Conservation (phyloP, 345 rosid species). For the Eucalyptus pauciflora region DNA sequence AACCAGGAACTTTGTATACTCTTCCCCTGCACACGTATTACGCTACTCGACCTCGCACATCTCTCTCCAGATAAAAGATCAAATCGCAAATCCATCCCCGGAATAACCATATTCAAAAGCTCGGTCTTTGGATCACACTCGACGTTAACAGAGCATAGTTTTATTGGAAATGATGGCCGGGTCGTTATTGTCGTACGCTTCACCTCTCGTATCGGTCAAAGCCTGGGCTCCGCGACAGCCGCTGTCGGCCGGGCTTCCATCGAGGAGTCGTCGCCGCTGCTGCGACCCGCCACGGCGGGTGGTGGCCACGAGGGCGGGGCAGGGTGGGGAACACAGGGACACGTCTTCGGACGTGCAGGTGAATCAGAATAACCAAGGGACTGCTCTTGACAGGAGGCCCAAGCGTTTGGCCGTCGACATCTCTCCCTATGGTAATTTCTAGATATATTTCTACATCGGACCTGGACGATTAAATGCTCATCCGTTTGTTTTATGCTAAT, state of each 20-base stretch:
- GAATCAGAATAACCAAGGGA: conserved; percentile 8
- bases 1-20: not conserved
- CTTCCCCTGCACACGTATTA: not conserved
- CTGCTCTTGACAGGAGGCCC: conserved; percentile 29
- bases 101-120: not conserved
- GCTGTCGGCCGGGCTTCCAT: not conserved
- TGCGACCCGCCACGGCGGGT: not conserved
- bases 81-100: not conserved
- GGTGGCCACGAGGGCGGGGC: not conserved
- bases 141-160: not conserved
- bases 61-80: not conserved
- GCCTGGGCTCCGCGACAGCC: not conserved
- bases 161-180: not conserved
- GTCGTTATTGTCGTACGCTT: not conserved
- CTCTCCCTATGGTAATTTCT: conserved; percentile 42
- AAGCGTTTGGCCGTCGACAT: conserved; percentile 21
- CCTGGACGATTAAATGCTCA: not conserved
- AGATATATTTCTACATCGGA: not conserved
- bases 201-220: not conserved
- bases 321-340: conserved; percentile 5
- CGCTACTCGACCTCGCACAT: not conserved
- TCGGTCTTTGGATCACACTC: not conserved
- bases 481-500: not conserved
- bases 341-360: conserved; percentile 38
- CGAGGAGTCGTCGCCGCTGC: not conserved